Evolutionary conservation across 768 basidiomycete genomes (phyloP).

Genomic region (Suillus ampliporus): DNA sequence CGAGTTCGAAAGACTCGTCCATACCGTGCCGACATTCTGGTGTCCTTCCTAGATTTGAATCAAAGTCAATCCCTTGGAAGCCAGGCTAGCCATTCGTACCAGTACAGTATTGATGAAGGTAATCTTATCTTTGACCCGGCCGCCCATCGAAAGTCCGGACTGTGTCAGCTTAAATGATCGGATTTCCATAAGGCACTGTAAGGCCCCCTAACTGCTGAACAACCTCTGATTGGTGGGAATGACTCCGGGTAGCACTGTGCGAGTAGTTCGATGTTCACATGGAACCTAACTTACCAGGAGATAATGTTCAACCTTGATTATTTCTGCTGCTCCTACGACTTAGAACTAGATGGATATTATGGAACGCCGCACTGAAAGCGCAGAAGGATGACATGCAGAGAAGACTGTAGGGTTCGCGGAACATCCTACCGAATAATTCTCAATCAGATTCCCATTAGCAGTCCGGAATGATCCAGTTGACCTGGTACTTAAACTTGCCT

Average conservation of each 20-base stretch:
- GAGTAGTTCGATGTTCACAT: not conserved
- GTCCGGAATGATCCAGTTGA: not conserved
- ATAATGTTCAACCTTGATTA: no score
- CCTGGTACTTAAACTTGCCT: not conserved
- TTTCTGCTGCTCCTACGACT: no score
- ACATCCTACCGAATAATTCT: not conserved
- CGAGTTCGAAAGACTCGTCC: not conserved
- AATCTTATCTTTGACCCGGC: not conserved
- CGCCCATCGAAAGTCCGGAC: not conserved
- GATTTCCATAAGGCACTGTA: not conserved
- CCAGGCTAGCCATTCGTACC: not conserved
- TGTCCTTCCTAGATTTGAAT: not conserved
- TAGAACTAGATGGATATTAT: not conserved
- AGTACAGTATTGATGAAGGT: not conserved
- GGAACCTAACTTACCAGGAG: not conserved
- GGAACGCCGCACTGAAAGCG: not conserved
- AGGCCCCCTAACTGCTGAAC: not conserved
- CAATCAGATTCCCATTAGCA: not conserved
- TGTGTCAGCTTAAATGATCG: not conserved
- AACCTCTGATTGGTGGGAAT: not conserved
- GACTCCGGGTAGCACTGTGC: not conserved
- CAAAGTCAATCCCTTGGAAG: not conserved
- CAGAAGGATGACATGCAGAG: not conserved
- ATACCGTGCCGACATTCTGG: not conserved
- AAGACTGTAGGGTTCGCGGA: not conserved